phyloP scores from a whole-genome alignment of 768 basidiomycete genomes.

The Termitomyces sp. region DNA sequence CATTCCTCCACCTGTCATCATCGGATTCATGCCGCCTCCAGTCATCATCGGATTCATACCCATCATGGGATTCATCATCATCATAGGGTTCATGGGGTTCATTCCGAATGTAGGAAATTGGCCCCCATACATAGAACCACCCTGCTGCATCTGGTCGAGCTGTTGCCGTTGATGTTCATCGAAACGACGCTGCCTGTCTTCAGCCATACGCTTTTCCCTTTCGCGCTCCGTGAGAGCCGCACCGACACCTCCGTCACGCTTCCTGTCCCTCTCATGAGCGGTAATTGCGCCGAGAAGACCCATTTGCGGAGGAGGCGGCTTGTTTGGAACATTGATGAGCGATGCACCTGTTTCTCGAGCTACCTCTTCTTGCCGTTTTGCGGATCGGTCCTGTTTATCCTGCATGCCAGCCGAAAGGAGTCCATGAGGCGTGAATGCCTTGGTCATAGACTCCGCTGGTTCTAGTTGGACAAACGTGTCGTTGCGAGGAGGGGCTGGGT shows the following conservation, averaged over 20 bases:
- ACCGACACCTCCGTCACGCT: constrained; percentile 93
- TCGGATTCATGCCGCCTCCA: constrained; percentile 40
- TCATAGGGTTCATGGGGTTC: constrained; percentile 76
- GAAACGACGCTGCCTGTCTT: constrained; percentile 88
- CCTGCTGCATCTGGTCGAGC: constrained; percentile 84
- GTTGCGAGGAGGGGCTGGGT: constrained; percentile 26
- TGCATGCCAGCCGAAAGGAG: constrained; percentile 92
- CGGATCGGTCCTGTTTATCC: constrained; percentile 93
- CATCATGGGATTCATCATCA: constrained; percentile 54
- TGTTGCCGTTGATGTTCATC: constrained; percentile 89
- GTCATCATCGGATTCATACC: constrained; percentile 50
- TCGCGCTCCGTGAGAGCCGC: constrained; percentile 94
- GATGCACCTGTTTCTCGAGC: constrained; percentile 90
- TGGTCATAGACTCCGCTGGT: constrained; percentile 73
- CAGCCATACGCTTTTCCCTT: constrained; percentile 85
- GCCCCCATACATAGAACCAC: constrained; percentile 66
- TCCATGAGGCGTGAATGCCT: constrained; percentile 93
- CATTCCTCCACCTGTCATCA: constrained; percentile 45
- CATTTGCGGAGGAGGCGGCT: constrained; percentile 91
- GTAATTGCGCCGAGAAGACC: constrained; percentile 96
- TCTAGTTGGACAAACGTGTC: constrained; percentile 76
- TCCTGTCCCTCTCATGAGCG: constrained; percentile 89
- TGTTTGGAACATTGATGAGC: constrained; percentile 92
- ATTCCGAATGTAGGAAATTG: constrained; percentile 54
- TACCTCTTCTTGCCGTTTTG: constrained; percentile 90